Evolutionary conservation across 2,329 filamentous ascomycete genomes (phyloP).

Genomic region (Alternaria solani): DNA sequence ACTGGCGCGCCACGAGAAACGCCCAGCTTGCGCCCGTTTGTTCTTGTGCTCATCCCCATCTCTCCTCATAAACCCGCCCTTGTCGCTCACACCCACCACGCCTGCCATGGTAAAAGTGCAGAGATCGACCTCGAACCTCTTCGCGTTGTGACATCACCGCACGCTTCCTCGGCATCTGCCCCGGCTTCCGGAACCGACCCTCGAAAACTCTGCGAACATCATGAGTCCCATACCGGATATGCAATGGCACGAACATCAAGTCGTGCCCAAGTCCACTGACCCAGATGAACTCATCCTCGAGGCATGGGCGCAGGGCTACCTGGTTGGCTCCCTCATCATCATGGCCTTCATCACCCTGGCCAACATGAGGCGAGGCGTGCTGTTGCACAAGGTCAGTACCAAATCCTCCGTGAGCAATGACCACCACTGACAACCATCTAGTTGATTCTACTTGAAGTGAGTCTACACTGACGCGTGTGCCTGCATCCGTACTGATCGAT

Average conservation of each 20-base stretch:
- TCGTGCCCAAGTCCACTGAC: conserved; percentile 43
- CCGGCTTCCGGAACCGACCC: conserved; percentile 11
- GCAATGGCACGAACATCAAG: conserved; percentile 22
- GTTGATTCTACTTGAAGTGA: conserved; percentile 57
- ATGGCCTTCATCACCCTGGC: conserved; percentile 59
- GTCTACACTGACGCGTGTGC: neutral
- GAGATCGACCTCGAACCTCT: conserved; percentile 21
- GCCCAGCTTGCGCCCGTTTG: conserved; percentile 14
- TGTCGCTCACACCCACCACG: conserved; percentile 5
- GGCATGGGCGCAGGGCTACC: conserved; percentile 52
- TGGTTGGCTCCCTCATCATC: conserved; percentile 56
- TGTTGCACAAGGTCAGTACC: conserved; percentile 55
- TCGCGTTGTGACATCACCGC: conserved; percentile 33
- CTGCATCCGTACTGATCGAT: conserved; percentile 5
- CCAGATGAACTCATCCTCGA: conserved; percentile 49
- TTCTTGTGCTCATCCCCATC: conserved; percentile 8
- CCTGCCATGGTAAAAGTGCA: conserved; percentile 32
- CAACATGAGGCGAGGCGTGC: conserved; percentile 58
- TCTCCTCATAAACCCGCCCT: conserved; percentile 10
- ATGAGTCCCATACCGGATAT: conserved; percentile 30
- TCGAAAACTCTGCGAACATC: conserved; percentile 27
- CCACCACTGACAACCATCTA: conserved; percentile 28
- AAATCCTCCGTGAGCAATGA: neutral
- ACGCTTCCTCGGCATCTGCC: conserved; percentile 28
- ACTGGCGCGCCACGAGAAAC: conserved; percentile 17